phyloP scores from a whole-genome alignment of 306 rosid genomes.

The Rosa rugosa region DNA sequence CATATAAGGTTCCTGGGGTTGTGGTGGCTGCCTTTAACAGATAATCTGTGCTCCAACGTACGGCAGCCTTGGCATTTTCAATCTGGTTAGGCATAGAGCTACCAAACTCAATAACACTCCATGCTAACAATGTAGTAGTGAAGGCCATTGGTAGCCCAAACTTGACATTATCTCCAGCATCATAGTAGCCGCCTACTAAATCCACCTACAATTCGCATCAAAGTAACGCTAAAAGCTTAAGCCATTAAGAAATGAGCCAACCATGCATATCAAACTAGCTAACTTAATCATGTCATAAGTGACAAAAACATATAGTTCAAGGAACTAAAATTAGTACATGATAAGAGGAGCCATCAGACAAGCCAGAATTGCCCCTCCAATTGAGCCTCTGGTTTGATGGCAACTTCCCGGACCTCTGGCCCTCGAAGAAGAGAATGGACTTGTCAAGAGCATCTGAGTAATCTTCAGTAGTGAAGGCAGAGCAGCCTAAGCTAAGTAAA shows the following conservation, averaged over 20 bases:
- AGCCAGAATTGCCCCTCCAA: conserved; percentile 80
- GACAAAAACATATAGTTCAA: background rate
- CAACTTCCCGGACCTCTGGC: conserved; percentile 71
- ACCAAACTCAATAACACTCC: conserved; percentile 93
- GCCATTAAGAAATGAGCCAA: background rate
- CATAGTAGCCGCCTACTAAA: conserved; percentile 87
- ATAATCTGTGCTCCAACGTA: conserved; percentile 77
- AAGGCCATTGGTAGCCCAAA: conserved; percentile 95
- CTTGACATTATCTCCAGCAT: conserved; percentile 92
- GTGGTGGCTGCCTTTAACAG: conserved; percentile 76
- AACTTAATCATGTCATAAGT: background rate
- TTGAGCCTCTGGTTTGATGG: conserved; percentile 61
- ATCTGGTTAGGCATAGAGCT: conserved; percentile 59
- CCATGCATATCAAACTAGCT: background rate
- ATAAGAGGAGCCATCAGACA: conserved; percentile 79
- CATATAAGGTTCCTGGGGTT: conserved; percentile 72
- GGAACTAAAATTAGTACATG: conserved; percentile 42
- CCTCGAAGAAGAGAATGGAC: conserved; percentile 85
- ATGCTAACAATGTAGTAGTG: conserved; percentile 76
- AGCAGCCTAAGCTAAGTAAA: conserved; percentile 27
- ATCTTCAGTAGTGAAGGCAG: conserved; percentile 57
- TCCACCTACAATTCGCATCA: conserved; percentile 57
- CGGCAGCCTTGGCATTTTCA: conserved; percentile 63
- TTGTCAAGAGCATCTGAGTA: conserved; percentile 69
- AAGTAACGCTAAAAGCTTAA: background rate